Evolutionary conservation across 352 stramenopile genomes (phyloP).

Genomic region (Phytophthora pluvialis): DNA sequence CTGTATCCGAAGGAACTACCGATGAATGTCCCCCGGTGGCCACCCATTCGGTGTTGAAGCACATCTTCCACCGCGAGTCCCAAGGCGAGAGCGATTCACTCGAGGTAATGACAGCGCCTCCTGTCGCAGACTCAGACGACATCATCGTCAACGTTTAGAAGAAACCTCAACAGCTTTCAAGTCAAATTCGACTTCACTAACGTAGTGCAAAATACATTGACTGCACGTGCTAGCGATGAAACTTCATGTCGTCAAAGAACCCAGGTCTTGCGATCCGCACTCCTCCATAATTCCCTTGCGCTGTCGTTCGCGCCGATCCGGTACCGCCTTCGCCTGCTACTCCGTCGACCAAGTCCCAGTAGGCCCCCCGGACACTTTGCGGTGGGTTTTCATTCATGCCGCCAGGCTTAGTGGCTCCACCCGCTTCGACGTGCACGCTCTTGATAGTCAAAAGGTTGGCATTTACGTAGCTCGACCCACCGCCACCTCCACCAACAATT

Average conservation of each 20-base stretch:
- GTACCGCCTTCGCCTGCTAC: constrained; percentile 64
- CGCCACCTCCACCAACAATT: constrained; percentile 70
- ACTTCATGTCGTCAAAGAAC: constrained; percentile 85
- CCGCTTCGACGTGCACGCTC: constrained; percentile 52
- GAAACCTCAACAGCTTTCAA: not conserved
- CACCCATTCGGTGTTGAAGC: constrained; percentile 38
- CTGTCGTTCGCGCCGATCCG: constrained; percentile 31
- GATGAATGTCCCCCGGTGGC: not conserved
- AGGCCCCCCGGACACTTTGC: constrained; percentile 49
- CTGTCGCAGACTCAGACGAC: constrained; percentile 13
- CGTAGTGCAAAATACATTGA: not conserved
- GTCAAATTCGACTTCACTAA: not conserved
- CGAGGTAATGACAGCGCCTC: constrained; percentile 1
- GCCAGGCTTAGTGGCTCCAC: constrained; percentile 44
- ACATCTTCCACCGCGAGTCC: constrained; percentile 30
- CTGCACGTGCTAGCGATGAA: constrained; percentile 42
- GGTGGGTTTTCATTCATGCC: constrained; percentile 63
- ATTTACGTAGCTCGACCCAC: constrained; percentile 74
- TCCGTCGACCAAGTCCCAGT: constrained; percentile 67
- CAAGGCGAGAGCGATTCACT: constrained; percentile 8
- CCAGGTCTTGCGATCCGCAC: constrained; percentile 63
- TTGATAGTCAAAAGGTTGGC: constrained; percentile 43
- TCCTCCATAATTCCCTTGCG: constrained; percentile 65
- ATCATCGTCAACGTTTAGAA: constrained; percentile 23
- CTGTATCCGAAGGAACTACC: constrained; percentile 1